Evolutionary conservation across 371 early-diverging fungal species (phyloP).

Genomic region (Mucor velutinosus): DNA sequence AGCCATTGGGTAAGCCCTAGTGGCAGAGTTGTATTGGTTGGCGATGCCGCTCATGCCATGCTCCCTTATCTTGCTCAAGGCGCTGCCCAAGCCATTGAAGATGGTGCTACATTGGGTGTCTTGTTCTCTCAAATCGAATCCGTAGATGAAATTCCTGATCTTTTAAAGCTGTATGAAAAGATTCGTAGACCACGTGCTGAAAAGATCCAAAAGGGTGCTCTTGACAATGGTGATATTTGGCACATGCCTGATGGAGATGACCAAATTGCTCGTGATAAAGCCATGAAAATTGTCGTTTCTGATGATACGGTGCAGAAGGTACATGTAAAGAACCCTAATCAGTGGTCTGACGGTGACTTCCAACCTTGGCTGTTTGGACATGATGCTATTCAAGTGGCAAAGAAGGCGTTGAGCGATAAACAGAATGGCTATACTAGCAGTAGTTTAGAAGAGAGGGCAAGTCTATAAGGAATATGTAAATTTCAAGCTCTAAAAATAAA

Average conservation of each 20-base stretch:
- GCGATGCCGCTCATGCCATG: conserved; percentile 40
- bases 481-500: too few species aligned
- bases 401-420: conserved; percentile 11
- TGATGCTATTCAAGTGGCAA: conserved; percentile 28
- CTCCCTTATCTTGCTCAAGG: conserved; percentile 36
- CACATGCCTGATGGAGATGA: conserved; percentile 34
- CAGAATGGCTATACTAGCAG: not conserved
- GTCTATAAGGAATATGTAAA: not conserved
- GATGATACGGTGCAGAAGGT: not conserved
- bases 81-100: conserved; percentile 34
- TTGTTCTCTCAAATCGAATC: conserved; percentile 25
- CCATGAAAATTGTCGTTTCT: conserved; percentile 13
- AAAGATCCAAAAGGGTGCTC: conserved; percentile 30
- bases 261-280: conserved; percentile 27
- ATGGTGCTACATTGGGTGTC: conserved; percentile 32
- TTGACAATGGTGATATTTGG: conserved; percentile 32
- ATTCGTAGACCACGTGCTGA: conserved; percentile 31
- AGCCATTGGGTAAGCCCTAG: conserved; percentile 31
- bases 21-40: conserved; percentile 23
- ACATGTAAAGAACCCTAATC: conserved; percentile 26
- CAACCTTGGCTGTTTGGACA: conserved; percentile 37
- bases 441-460: not conserved
- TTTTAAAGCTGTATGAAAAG: conserved; percentile 24
- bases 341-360: conserved; percentile 33
- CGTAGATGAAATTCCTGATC: conserved; percentile 19